Evolutionary conservation across 2,329 filamentous ascomycete species (phyloP).

Genomic region (Aspergillus niger): DNA sequence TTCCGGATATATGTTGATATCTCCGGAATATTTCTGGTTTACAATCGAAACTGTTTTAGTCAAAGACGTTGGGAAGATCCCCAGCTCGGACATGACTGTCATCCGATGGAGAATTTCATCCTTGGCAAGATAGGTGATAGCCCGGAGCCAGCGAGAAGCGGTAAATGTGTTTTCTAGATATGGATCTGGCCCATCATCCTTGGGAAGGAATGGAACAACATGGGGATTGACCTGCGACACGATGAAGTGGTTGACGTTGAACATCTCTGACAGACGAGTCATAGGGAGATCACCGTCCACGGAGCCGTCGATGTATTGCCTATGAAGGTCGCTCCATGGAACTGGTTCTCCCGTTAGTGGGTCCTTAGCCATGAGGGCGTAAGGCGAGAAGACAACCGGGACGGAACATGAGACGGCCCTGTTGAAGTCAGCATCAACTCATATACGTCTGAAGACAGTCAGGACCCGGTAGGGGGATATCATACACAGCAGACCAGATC

Average conservation of each 20-base stretch:
- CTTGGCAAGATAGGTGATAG: slow-evolving; percentile 71
- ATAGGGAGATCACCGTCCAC: slow-evolving; percentile 94
- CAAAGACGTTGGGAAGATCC: slow-evolving; percentile 75
- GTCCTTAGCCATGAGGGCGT: slow-evolving; percentile 80
- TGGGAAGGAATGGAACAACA: slow-evolving; percentile 79
- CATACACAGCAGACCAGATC: slow-evolving; percentile 88
- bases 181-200: slow-evolving; percentile 60
- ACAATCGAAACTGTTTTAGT: slow-evolving; percentile 79
- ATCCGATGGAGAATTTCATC: slow-evolving; percentile 79
- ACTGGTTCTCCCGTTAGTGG: slow-evolving; percentile 73
- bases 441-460: neutral
- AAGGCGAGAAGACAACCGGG: slow-evolving; percentile 79
- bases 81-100: slow-evolving; percentile 76
- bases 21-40: slow-evolving; percentile 88
- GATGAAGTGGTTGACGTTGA: slow-evolving; percentile 98
- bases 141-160: slow-evolving; percentile 61
- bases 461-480: slow-evolving; percentile 14
- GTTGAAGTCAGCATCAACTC: slow-evolving; percentile 16
- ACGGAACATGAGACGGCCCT: slow-evolving; percentile 90
- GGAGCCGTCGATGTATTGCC: slow-evolving; percentile 90
- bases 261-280: slow-evolving; percentile 87
- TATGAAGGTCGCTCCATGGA: slow-evolving; percentile 83
- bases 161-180: slow-evolving; percentile 33
- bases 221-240: slow-evolving; percentile 97
- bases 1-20: slow-evolving; percentile 89